Evolutionary conservation across 2,329 filamentous ascomycete genomes (phyloP), one percentile per base, ranked within the genome.

Genomic region (Pseudogymnoascus sp.): DNA sequence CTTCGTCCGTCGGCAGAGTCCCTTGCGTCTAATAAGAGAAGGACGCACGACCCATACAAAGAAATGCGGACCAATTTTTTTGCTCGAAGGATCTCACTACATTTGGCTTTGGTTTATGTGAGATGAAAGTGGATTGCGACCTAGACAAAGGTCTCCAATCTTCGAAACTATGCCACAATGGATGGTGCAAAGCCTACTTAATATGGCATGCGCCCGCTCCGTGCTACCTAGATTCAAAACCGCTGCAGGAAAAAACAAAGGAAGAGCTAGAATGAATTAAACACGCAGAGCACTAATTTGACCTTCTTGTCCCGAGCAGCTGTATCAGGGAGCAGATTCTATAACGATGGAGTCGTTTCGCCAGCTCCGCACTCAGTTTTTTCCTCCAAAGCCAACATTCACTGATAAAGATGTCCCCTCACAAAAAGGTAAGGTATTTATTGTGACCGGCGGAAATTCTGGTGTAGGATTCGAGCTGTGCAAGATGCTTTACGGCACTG

Each of bases 401-500:
- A 79, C 77, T 3, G 75, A 77, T 43, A 69, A 73, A 31, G 71
- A 77, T 31, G 68, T 80, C 2, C 55, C 65, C 38, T 69, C 75
- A 29, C 75, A 76, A 63, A 66, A 66, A 11, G 77, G 75, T 65
- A 77, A 73, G 68, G 70, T 72, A 55, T 71, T 63, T 63, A 68
- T 68, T 75, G 75, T 83, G 10, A 83, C 80, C 2, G 66, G 67
- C 29, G 64, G 66, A n/a, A 66, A 66, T 33, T 29, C 62, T 29
- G 69, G 69, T 8, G 72, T 81, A 6, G 80, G 80, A 6, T 73
- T 75, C 43, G 78, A 81, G 64, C 73, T 83, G 6, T 71, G 69
- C 60, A 75, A 74, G 38, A 77, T 83, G 10, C 73, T 84, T 8
- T 84, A 83, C 69, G 67, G 69, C 1, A 74, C 73, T n/a, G 78